Evolutionary conservation across 2,329 filamentous ascomycete species (phyloP), one percentile per base, ranked within the genome.

Genomic region (Botryotinia globosa): DNA sequence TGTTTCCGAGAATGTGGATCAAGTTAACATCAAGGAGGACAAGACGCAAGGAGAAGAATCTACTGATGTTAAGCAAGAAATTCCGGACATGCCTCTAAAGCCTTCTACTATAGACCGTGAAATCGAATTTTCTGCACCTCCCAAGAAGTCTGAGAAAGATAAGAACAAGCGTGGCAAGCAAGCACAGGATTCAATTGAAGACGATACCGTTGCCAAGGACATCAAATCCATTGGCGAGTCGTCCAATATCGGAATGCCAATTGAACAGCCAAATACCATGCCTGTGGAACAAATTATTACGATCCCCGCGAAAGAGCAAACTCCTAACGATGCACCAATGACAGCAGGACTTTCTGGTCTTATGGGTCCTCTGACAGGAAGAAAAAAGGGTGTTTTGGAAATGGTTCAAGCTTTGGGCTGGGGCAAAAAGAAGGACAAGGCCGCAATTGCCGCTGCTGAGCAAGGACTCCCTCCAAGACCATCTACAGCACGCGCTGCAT

Each of bases 91-190:
- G 10, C 44, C 59, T 14, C n/a, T 25, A 18, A 45, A n/a, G 54
- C 20, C 45, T 34, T 22, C 58, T n/a, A 66, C 25, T 56, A 34
- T 44, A 25, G 20, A 64, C 59, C 44, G 22, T 54, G 45, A 34
- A 54, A 62, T 65, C 12, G 59, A 65, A 22, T 44, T 71, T n/a
- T 62, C 69, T 6, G 20, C 59, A 32, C 58, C 58, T 39, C 34
- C 34, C 8, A 71, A 65, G 69, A 71, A 73, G 44, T 73, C 74
- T 25, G 73, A 75, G 65, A 75, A 72, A 74, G 83, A 84, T 32
- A 76, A 74, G 42, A 74, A 64, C 22, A 56, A 63, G 39, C 71
- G 18, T n/a, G 48, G n/a, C 29, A 58, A 51, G 48, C 39, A 74
- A 39, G 25, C 45, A 25, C 71, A 70, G 68, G 61, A 62, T 34